phyloP scores from a whole-genome alignment of 2,329 filamentous ascomycete genomes.

The Pyrenophora seminiperda region DNA sequence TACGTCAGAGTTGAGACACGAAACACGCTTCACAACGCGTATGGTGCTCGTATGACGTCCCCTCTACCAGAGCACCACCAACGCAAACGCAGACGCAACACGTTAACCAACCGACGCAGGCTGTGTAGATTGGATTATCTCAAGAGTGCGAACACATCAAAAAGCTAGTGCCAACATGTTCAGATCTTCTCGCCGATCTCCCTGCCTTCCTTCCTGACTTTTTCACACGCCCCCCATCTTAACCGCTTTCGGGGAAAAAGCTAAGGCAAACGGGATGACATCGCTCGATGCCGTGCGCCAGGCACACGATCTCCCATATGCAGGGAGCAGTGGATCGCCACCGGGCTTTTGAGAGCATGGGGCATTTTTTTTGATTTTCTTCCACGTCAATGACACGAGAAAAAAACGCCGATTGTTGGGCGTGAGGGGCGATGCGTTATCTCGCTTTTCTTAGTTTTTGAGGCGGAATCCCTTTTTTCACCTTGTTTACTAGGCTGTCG shows the following conservation, averaged over 20 bases:
- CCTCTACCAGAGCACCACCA: too few species aligned
- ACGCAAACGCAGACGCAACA: too few species aligned
- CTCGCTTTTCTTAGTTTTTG: neutral
- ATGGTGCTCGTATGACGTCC: too few species aligned
- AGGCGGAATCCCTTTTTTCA: neutral
- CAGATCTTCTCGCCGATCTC: neutral
- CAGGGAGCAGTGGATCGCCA: slow-evolving; percentile 3
- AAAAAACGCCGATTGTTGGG: neutral
- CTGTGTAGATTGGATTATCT: slow-evolving; percentile 1
- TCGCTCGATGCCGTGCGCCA: slow-evolving; percentile 11
- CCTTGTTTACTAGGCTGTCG: too few species aligned
- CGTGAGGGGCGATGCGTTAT: neutral
- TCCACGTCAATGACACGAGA: neutral
- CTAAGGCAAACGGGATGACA: slow-evolving; percentile 1
- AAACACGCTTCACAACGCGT: neutral
- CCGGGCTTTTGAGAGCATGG: slow-evolving; percentile 10
- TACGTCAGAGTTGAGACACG: too few species aligned
- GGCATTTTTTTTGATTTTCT: neutral
- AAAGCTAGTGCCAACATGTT: too few species aligned
- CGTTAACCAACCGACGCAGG: neutral
- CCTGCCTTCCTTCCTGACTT: neutral
- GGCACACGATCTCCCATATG: slow-evolving; percentile 2
- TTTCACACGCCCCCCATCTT: neutral
- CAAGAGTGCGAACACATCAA: neutral
- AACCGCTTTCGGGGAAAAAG: neutral